phyloP scores from a whole-genome alignment of 805 yeast species.

The Blastobotrys americana region DNA sequence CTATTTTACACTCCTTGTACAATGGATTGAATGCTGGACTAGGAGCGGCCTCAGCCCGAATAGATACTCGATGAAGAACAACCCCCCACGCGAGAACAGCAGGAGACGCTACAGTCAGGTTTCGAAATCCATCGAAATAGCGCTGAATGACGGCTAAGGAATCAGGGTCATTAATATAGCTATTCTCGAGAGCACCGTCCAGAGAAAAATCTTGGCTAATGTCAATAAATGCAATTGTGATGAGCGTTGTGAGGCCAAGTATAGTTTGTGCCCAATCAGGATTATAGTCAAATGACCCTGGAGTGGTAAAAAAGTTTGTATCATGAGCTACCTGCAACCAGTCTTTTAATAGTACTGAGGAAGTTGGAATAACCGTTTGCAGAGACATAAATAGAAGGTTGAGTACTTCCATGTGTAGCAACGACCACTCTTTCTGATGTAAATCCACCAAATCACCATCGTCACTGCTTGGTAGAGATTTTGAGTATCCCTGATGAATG shows the following conservation, averaged over 20 bases:
- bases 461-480: background rate
- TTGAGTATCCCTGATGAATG: background rate
- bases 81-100: conserved; percentile 27
- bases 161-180: conserved; percentile 16
- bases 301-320: conserved; percentile 10
- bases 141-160: conserved; percentile 19
- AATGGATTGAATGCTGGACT: background rate
- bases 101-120: conserved; percentile 10
- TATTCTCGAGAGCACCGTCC: conserved; percentile 8
- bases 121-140: conserved; percentile 7
- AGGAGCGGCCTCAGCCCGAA: conserved; percentile 13
- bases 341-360: background rate
- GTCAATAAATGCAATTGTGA: conserved; percentile 23
- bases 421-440: background rate
- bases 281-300: background rate
- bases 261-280: conserved; percentile 1
- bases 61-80: conserved; percentile 21
- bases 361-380: conserved; percentile 9
- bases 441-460: background rate
- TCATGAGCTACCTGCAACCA: conserved; percentile 10
- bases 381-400: conserved; percentile 10
- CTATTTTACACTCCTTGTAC: conserved; percentile 2
- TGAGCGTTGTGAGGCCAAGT: conserved; percentile 10
- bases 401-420: conserved; percentile 4
- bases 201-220: conserved; percentile 22